These are phyloP conservation scores for Euryodendron excelsum DNA, from an alignment of 148 eudicot species.

Conservation along the genomic window DNA sequence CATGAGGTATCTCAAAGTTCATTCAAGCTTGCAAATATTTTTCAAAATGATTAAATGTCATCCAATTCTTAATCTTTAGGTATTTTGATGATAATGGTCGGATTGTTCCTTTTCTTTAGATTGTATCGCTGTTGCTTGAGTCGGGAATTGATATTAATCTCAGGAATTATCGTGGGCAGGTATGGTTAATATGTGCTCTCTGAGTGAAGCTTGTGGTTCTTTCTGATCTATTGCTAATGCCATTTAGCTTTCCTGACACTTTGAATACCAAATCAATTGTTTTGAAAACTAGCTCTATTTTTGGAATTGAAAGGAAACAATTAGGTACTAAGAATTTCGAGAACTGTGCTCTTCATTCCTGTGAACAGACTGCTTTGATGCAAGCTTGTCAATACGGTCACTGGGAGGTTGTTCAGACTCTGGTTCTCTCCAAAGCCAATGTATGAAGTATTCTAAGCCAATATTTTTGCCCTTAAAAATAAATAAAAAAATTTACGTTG, in stretches of 20 bases:
- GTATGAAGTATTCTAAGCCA: conserved; percentile 38
- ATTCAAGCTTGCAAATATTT: background rate
- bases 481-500: too few species aligned
- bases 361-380: conserved; percentile 88
- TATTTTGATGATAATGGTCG: conserved; percentile 20
- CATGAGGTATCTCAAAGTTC: conserved; percentile 64
- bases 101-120: conserved; percentile 38
- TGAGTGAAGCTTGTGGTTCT: too few species aligned
- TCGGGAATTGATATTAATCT: conserved; percentile 93
- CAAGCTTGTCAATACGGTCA: conserved; percentile 98
- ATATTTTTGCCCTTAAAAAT: too few species aligned
- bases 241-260: too few species aligned
- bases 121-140: conserved; percentile 78
- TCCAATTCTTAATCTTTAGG: too few species aligned
- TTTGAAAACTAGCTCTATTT: too few species aligned
- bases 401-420: conserved; percentile 93
- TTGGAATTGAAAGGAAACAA: too few species aligned
- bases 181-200: conserved; percentile 22
- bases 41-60: too few species aligned
- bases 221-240: too few species aligned
- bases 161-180: conserved; percentile 96
- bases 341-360: conserved; percentile 9
- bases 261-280: background rate
- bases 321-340: background rate
- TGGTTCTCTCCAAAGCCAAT: conserved; percentile 80